Evolutionary conservation across 1,139 yeast species (phyloP).

Genomic region (Zygoascus sp.): DNA sequence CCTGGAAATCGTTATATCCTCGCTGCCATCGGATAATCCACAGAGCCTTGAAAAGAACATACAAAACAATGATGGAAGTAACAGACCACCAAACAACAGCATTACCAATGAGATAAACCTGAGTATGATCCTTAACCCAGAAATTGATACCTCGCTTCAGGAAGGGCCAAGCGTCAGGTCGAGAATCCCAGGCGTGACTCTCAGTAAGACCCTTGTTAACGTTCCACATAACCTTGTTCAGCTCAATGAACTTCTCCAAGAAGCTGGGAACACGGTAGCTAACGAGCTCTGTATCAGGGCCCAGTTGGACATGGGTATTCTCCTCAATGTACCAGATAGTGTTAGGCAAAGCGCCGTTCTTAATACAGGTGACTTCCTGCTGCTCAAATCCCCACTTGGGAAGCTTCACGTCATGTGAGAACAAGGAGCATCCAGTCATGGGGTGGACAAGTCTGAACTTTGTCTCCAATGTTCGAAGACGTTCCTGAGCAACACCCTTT

Average conservation of each 20-base stretch:
- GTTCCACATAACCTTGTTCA: slow-evolving; percentile 87
- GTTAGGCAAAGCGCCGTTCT: slow-evolving; percentile 69
- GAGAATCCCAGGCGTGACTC: slow-evolving; percentile 82
- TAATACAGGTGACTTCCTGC: slow-evolving; percentile 93
- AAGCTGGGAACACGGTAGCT: slow-evolving; percentile 63
- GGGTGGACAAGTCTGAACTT: slow-evolving; percentile 85
- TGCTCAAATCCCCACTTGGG: slow-evolving; percentile 97
- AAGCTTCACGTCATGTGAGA: slow-evolving; percentile 78
- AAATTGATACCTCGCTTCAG: slow-evolving; percentile 90
- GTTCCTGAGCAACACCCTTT: slow-evolving; percentile 54
- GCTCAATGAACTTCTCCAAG: slow-evolving; percentile 66
- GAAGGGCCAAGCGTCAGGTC: slow-evolving; percentile 86
- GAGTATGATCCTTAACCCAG: slow-evolving; percentile 76
- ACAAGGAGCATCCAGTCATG: slow-evolving; percentile 82
- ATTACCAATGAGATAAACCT: slow-evolving; percentile 85
- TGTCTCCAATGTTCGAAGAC: slow-evolving; percentile 75
- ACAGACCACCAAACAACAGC: slow-evolving; percentile 87
- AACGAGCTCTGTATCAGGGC: slow-evolving; percentile 46
- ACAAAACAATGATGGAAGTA: slow-evolving; percentile 54
- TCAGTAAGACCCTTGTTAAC: slow-evolving; percentile 81
- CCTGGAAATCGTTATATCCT: slow-evolving; percentile 36
- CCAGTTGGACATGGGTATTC: slow-evolving; percentile 43
- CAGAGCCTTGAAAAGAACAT: slow-evolving; percentile 48
- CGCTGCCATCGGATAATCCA: slow-evolving; percentile 75
- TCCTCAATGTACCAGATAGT: slow-evolving; percentile 87